A percentile compares a stretch with the other conserved stretches of the same genome.
Evolutionary conservation across 2,329 filamentous ascomycete genomes (phyloP).

Genomic region (Cladosporium sp.): DNA sequence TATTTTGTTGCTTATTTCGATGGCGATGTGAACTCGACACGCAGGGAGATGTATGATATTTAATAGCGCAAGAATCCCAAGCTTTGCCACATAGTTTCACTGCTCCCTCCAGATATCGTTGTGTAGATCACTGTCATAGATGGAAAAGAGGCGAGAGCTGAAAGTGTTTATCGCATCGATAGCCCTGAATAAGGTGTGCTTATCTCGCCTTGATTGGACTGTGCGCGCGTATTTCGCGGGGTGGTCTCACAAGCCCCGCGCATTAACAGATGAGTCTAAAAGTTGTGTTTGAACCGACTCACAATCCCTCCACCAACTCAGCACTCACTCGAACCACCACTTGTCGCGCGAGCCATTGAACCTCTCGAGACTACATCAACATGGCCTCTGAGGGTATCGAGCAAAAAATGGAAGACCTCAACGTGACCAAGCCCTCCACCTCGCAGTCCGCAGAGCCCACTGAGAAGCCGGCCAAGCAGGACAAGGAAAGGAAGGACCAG

Average conservation of each 20-base stretch:
- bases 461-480: constrained; percentile 30
- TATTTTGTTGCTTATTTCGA: no score
- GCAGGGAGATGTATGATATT: no score
- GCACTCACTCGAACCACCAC: not conserved
- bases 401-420: constrained; percentile 26
- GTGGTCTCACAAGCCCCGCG: not conserved
- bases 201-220: no score
- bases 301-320: not conserved
- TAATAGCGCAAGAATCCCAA: no score
- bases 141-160: no score
- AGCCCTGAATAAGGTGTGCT: no score
- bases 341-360: constrained; percentile 1
- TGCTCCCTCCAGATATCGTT: no score
- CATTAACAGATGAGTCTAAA: not conserved
- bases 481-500: constrained; percentile 33
- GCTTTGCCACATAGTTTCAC: no score
- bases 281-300: not conserved
- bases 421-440: constrained; percentile 17
- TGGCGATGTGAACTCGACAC: no score
- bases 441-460: constrained; percentile 20
- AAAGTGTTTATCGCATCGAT: no score
- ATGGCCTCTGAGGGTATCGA: constrained; percentile 22
- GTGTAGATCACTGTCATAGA: no score
- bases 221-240: no score
- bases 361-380: constrained; percentile 8